These are phyloP conservation scores for Ogataea sp. DNA, from an alignment of 805 yeast genomes.

Conservation along the genomic window DNA sequence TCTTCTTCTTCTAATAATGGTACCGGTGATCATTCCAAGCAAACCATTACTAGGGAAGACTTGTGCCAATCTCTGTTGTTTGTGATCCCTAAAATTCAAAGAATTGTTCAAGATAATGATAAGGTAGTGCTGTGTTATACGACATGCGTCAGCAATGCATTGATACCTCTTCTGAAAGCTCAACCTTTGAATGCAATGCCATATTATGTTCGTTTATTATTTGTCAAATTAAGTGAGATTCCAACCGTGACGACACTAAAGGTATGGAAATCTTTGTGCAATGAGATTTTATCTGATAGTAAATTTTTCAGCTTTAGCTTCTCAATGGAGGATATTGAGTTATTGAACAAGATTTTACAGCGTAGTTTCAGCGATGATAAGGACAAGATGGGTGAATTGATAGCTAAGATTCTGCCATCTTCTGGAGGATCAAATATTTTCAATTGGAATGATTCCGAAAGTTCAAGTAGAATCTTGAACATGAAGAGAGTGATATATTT, in stretches of 20 bases:
- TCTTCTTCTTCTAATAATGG: not conserved
- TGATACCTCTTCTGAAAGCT: slow-evolving; percentile 45
- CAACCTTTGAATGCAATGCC: slow-evolving; percentile 32
- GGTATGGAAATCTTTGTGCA: slow-evolving; percentile 56
- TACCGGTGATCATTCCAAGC: not conserved
- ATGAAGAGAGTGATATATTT: slow-evolving; percentile 60
- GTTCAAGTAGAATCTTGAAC: slow-evolving; percentile 25
- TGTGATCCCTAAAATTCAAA: slow-evolving; percentile 32
- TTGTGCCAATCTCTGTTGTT: slow-evolving; percentile 32
- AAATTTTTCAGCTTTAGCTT: slow-evolving; percentile 47
- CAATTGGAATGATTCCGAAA: slow-evolving; percentile 27
- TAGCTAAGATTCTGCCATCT: slow-evolving; percentile 40
- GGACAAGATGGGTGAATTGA: slow-evolving; percentile 48
- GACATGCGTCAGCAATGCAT: slow-evolving; percentile 42
- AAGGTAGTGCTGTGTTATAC: slow-evolving; percentile 42
- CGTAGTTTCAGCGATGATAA: slow-evolving; percentile 62
- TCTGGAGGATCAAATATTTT: slow-evolving; percentile 42
- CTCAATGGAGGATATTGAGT: slow-evolving; percentile 17
- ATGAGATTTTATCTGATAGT: slow-evolving; percentile 57
- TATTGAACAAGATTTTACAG: slow-evolving; percentile 49
- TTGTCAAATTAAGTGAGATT: slow-evolving; percentile 28
- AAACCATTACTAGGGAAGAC: slow-evolving; percentile 29
- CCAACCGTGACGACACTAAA: slow-evolving; percentile 31
- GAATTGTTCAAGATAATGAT: slow-evolving; percentile 51
- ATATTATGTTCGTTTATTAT: slow-evolving; percentile 33